Conservation (phyloP, 768 basidiomycete genomes). For the Suillus subluteus region DNA sequence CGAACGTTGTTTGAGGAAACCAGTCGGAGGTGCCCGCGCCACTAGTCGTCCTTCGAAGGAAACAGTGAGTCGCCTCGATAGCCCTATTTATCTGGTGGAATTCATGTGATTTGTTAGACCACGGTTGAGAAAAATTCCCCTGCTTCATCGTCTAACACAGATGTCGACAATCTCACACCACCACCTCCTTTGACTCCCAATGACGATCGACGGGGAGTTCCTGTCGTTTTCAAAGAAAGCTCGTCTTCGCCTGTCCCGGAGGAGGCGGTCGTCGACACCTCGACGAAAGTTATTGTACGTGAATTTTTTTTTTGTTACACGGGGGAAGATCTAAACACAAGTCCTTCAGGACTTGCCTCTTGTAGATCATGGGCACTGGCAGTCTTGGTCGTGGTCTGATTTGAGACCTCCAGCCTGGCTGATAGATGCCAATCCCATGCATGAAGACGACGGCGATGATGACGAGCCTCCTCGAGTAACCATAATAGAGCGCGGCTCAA, state of each 20-base stretch:
- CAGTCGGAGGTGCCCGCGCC: slow-evolving; percentile 25
- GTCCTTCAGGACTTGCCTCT: slow-evolving; percentile 22
- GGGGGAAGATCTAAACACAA: slow-evolving; percentile 8
- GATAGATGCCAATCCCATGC: slow-evolving; percentile 10
- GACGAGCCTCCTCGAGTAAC: slow-evolving; percentile 21
- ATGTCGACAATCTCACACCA: slow-evolving; percentile 35
- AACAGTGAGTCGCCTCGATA: slow-evolving; percentile 20
- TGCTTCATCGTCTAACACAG: slow-evolving; percentile 32
- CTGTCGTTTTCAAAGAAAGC: slow-evolving; percentile 27
- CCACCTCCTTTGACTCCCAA: slow-evolving; percentile 43
- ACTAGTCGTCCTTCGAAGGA: slow-evolving; percentile 25
- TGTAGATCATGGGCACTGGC: slow-evolving; percentile 33
- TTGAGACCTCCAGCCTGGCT: slow-evolving; percentile 33
- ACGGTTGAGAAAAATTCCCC: slow-evolving; percentile 25
- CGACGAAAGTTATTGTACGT: slow-evolving; percentile 27
- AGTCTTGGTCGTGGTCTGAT: slow-evolving; percentile 39
- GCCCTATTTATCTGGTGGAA: neutral
- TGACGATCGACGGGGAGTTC: slow-evolving; percentile 27
- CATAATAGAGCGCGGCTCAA: slow-evolving; percentile 19
- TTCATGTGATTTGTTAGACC: slow-evolving; percentile 17
- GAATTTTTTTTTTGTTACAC: slow-evolving; percentile 12
- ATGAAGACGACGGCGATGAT: slow-evolving; percentile 29
- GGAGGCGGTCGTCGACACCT: slow-evolving; percentile 19
- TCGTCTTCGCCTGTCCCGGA: slow-evolving; percentile 29
- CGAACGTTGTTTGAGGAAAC: slow-evolving; percentile 57